Conservation (phyloP, 2,329 filamentous ascomycete species). For the Ramularia collo-cygni region DNA sequence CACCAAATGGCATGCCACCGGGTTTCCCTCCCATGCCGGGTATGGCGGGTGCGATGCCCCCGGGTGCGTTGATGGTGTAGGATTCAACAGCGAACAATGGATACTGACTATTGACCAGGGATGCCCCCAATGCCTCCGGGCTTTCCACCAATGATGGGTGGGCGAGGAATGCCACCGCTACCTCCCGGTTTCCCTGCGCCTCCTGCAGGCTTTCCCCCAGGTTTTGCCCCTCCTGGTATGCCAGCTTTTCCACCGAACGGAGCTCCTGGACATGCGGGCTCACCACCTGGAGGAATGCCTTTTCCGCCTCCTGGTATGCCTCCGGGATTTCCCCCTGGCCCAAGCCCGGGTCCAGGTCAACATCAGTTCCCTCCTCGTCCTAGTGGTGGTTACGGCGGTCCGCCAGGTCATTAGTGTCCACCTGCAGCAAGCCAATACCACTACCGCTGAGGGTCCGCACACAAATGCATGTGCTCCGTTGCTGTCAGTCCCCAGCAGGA, state of each 20-base stretch:
- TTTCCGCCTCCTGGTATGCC: conserved; percentile 21
- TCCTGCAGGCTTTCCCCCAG: conserved; percentile 32
- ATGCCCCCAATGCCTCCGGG: conserved; percentile 21
- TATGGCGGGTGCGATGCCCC: conserved; percentile 16
- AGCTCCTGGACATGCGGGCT: conserved; percentile 28
- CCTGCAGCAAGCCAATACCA: too few species aligned
- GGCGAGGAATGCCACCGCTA: conserved; percentile 22
- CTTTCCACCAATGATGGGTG: conserved; percentile 18
- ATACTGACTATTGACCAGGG: conserved; percentile 11
- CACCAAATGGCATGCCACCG: conserved; percentile 23
- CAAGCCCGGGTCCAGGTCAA: conserved; percentile 4
- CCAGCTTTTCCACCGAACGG: conserved; percentile 31
- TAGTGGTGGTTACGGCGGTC: too few species aligned
- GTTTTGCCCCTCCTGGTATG: conserved; percentile 29
- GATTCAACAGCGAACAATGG: background rate
- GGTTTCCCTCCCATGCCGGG: conserved; percentile 26
- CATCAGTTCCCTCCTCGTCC: conserved; percentile 2
- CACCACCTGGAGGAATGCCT: conserved; percentile 24
- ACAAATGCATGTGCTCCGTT: too few species aligned
- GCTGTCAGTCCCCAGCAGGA: too few species aligned
- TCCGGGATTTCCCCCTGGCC: conserved; percentile 4
- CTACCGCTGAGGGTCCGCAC: too few species aligned
- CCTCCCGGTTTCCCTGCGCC: conserved; percentile 33
- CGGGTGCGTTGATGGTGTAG: too few species aligned
- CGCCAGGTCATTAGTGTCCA: too few species aligned